Conservation (phyloP, 2,329 filamentous ascomycete genomes). For the Colletotrichum siamense region DNA sequence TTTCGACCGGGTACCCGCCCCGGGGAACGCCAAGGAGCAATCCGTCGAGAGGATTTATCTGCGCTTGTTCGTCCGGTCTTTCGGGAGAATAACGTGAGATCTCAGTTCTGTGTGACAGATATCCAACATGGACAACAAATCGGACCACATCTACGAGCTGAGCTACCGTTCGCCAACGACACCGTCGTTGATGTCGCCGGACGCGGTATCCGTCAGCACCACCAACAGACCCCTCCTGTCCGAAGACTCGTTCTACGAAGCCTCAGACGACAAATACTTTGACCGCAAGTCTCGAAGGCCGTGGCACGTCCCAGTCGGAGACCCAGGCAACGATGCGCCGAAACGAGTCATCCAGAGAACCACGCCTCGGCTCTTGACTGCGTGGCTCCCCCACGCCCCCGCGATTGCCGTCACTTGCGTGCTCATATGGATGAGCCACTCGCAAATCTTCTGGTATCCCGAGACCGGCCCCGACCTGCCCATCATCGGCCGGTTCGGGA, state of each 20-base stretch:
- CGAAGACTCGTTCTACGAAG: neutral
- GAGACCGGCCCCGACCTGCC: neutral
- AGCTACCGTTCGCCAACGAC: neutral
- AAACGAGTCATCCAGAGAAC: neutral
- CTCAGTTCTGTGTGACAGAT: neutral
- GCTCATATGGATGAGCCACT: conserved; percentile 1
- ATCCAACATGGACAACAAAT: neutral
- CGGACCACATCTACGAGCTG: neutral
- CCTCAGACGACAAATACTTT: neutral
- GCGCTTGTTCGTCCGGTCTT: neutral
- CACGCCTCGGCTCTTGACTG: neutral
- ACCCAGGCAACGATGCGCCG: neutral
- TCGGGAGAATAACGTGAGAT: neutral
- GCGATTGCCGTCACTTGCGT: neutral
- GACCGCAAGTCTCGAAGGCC: neutral
- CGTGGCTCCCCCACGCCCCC: neutral
- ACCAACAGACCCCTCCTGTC: neutral
- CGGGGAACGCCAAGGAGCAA: neutral
- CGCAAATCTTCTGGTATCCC: neutral
- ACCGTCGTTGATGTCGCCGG: neutral
- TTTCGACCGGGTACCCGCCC: neutral
- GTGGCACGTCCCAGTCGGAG: neutral
- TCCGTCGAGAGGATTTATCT: neutral
- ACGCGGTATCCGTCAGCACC: neutral
- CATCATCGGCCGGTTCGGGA: neutral